Evolutionary conservation across 768 basidiomycete genomes (phyloP), one percentile per base, ranked within the genome.

Genomic region (Russula virescens): DNA sequence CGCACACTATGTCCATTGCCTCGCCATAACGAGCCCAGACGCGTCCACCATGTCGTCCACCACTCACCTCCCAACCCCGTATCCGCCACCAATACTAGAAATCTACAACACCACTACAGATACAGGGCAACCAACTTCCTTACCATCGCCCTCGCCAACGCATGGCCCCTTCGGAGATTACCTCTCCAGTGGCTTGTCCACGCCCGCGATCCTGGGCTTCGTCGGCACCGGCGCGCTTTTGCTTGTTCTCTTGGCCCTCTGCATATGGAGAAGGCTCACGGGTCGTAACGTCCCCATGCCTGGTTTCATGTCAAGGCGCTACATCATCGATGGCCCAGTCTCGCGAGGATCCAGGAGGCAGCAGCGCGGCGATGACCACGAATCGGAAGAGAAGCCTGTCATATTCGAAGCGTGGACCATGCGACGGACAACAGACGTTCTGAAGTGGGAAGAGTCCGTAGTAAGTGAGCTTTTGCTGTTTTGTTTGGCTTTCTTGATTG

Each of bases 321-420:
- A 18, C 18, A 38, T 11, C 38, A 38, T 11, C 13, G n/a, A n/a
- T n/a, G n/a, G n/a, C 38, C 31, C 31, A 8, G 31, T 38, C 5
- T 43, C 42, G 42, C 42, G 3, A 19, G 16, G 42, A 5, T 8
- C 5, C 8, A 2, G 42, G 42, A 3, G 4, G 42, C 18, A 43
- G 2, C 16, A 19, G 18, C 42, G 5, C 2, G 38, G 38, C 13
- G 38, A 38, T 9, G 2, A 11, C 13, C 8, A 38, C 13, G 10
- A 2, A 11, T 38, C 10, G 38, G 10, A 38, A 11, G 38, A 38
- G 38, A 62, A 54, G 43, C 67, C 67, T 1, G 34, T 55, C 55
- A 51, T 68, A 40, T 66, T 55, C 45, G 58, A 66, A 4, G 65
- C 59, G 16, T 66, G 65, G 65, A 57, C 43, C 23, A 58, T 46